phyloP scores from a whole-genome alignment of 163 green algal genomes.

The Coccomyxa subellipsoidea region DNA sequence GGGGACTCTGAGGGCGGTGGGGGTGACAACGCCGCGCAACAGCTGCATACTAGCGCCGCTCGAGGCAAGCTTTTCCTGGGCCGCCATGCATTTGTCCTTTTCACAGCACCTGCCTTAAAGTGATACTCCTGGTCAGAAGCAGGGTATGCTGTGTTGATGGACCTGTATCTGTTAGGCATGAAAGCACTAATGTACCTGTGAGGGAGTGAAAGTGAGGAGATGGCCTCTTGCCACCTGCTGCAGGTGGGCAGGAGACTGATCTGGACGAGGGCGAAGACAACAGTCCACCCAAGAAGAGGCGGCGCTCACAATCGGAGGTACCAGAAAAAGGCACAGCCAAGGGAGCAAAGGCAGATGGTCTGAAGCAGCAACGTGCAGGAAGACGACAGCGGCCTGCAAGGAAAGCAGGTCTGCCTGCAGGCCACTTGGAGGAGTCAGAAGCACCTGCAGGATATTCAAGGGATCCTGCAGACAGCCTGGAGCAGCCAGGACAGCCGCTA shows the following conservation, averaged over 20 bases:
- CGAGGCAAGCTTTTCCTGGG: too few relatives aligned
- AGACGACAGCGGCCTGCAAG: neutral
- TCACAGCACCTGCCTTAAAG: too few relatives aligned
- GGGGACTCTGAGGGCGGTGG: neutral
- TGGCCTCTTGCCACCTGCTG: too few relatives aligned
- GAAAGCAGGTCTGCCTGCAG: neutral
- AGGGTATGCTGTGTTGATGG: too few relatives aligned
- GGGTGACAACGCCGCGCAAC: neutral
- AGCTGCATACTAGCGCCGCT: neutral
- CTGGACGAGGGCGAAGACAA: neutral
- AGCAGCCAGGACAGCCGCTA: neutral
- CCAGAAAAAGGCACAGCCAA: too few relatives aligned
- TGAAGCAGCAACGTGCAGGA: neutral
- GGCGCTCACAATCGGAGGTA: neutral
- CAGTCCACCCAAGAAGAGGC: neutral
- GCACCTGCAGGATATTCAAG: neutral
- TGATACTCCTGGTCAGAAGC: too few relatives aligned
- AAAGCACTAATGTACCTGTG: too few relatives aligned
- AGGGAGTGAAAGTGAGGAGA: too few relatives aligned
- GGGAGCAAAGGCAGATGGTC: neutral
- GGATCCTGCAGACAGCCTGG: too few relatives aligned
- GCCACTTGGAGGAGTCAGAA: neutral
- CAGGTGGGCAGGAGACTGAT: too few relatives aligned
- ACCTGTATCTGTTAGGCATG: too few relatives aligned
- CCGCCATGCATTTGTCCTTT: too few relatives aligned